Evolutionary conservation across 2,329 filamentous ascomycete genomes (phyloP), one percentile per base, ranked within the genome.

Genomic region (Raffaelea arxii): DNA sequence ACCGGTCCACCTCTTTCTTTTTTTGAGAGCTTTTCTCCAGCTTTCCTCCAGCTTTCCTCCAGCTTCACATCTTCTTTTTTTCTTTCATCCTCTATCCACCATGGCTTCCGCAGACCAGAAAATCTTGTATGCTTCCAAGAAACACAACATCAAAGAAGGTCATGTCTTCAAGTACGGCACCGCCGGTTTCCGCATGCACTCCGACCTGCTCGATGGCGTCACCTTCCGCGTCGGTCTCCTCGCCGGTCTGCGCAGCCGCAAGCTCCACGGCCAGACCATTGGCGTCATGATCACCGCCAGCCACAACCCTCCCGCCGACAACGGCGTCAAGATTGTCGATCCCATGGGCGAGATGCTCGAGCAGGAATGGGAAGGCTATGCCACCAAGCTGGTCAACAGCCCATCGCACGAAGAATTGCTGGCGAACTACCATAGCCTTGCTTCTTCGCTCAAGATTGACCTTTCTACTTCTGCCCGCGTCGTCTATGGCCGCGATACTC

Each of bases 301-400:
- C 59, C 89, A 95, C 73, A 95, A 95, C 67, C 86, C 86, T 18
- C 84, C 89, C 27, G 75, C 80, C 56, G 89, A 95, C 67, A 95
- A 95, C 65, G 89, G 89, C 44, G 84, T 95, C 64, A 95, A 95
- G 75, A 80, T 98, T 56, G 88, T 98, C 53, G 92, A 98, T 65
- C 92, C 92, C 12, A 85, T 94, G 82, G 91, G 92, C 54, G 92
- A 97, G 65, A 97, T 97, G 92, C 77, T 95, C 43, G 88, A 94
- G 77, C 83, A 90, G 65, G 86, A 91, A 51, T 98, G 92, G 92
- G 92, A 98, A 69, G 72, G 74, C 32, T 83, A 90, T 64, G 89
- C 90, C 46, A 97, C 92, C 30, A 77, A 77, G 58, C 81, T 98
- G 52, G 90, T 94, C 61, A 98, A 98, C 66, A 82, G 85, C 52